Evolutionary conservation across 139 green algal genomes (phyloP).

Genomic region (Edaphochlamys debaryana): DNA sequence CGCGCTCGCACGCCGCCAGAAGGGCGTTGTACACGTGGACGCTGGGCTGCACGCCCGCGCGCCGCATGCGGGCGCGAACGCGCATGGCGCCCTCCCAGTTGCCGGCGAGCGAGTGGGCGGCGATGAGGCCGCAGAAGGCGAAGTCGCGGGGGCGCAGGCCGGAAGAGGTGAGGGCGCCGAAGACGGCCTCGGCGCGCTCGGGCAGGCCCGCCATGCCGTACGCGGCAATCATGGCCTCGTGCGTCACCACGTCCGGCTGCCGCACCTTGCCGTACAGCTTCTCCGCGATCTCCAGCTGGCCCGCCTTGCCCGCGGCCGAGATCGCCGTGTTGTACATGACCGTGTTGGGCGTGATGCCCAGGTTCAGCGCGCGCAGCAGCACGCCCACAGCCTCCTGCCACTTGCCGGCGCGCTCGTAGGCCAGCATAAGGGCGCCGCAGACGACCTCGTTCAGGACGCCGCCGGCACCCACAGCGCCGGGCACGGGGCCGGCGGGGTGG

Average conservation of each 20-base stretch:
- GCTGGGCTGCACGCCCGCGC: conserved; percentile 27
- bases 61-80: conserved; percentile 54
- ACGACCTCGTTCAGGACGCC: conserved; percentile 85
- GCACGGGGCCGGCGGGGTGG: too few relatives aligned
- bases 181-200: conserved; percentile 63
- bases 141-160: conserved; percentile 74
- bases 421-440: conserved; percentile 85
- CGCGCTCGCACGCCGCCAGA: conserved; percentile 84
- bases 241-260: conserved; percentile 70
- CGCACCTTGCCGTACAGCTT: conserved; percentile 65
- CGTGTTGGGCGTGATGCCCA: conserved; percentile 73
- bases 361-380: conserved; percentile 63
- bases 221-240: conserved; percentile 85
- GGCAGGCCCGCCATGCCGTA: conserved; percentile 75
- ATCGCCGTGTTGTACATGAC: conserved; percentile 90
- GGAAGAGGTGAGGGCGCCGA: conserved; percentile 47
- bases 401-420: conserved; percentile 83
- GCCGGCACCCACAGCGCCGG: neutral
- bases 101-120: conserved; percentile 74
- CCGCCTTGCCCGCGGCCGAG: conserved; percentile 79
- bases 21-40: conserved; percentile 91
- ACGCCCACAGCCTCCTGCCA: conserved; percentile 76
- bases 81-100: conserved; percentile 59
- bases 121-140: conserved; percentile 82
- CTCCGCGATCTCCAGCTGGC: conserved; percentile 67